Conservation (phyloP, 2,329 filamentous ascomycete genomes). For the Phoma herbarum region DNA sequence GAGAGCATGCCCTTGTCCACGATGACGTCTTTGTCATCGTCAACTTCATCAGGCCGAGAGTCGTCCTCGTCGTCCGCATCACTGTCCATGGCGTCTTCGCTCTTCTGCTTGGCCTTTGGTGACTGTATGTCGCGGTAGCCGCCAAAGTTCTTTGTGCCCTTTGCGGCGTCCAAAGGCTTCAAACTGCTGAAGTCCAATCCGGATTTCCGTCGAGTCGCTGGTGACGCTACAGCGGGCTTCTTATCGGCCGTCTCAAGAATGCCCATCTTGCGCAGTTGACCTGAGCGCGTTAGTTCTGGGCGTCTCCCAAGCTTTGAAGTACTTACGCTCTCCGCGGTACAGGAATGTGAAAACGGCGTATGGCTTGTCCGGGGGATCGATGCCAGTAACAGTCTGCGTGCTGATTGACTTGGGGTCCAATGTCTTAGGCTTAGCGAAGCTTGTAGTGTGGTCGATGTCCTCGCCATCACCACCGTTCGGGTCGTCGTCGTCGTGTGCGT, state of each 20-base stretch:
- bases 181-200: constrained; percentile 85
- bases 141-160: constrained; percentile 89
- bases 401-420: constrained; percentile 97
- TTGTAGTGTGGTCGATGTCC: constrained; percentile 95
- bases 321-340: constrained; percentile 92
- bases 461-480: constrained; percentile 69
- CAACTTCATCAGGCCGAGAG: constrained; percentile 69
- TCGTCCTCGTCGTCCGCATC: constrained; percentile 76
- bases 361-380: constrained; percentile 93
- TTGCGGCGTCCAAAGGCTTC: constrained; percentile 77
- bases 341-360: constrained; percentile 98
- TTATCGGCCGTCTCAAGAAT: constrained; percentile 75
- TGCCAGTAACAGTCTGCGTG: constrained; percentile 98
- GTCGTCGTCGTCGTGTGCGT: constrained; percentile 94
- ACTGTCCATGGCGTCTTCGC: constrained; percentile 72
- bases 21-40: constrained; percentile 66
- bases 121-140: constrained; percentile 78
- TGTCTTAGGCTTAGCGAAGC: constrained; percentile 95
- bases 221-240: constrained; percentile 63
- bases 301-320: background rate
- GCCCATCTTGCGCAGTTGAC: constrained; percentile 96
- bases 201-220: constrained; percentile 78
- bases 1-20: constrained; percentile 63
- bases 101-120: constrained; percentile 60
- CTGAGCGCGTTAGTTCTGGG: constrained; percentile 56